Conservation (phyloP, 106 monocot species). For the Dendrobium catenatum region DNA sequence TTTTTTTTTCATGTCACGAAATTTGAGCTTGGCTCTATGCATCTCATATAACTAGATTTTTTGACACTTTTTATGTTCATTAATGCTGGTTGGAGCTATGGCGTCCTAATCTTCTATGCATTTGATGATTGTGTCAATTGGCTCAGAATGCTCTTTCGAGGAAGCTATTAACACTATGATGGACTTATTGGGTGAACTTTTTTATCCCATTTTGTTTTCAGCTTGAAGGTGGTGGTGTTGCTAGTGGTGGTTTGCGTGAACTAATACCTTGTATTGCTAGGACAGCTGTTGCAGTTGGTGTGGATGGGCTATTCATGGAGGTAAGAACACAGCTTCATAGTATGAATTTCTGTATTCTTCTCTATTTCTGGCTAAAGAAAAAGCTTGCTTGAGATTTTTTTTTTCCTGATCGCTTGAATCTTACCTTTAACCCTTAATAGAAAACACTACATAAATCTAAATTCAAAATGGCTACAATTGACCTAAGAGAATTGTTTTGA, state of each 20-base stretch:
- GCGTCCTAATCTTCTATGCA: too few relatives aligned
- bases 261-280: constrained; percentile 95
- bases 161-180: not conserved
- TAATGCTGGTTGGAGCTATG: too few relatives aligned
- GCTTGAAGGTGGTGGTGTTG: constrained; percentile 96
- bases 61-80: too few relatives aligned
- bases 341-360: not conserved
- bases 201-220: constrained; percentile 9
- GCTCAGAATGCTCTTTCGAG: not conserved
- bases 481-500: too few relatives aligned
- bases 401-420: not conserved
- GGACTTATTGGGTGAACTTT: not conserved
- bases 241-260: constrained; percentile 92
- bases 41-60: too few relatives aligned
- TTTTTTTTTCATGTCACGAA: too few relatives aligned
- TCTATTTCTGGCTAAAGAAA: too few relatives aligned
- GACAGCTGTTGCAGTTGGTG: constrained; percentile 81
- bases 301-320: constrained; percentile 99
- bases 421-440: not conserved
- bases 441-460: not conserved
- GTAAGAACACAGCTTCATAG: constrained; percentile 24
- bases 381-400: not conserved
- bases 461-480: too few relatives aligned
- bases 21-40: too few relatives aligned
- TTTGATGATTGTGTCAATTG: too few relatives aligned